Conservation (phyloP, 1,139 yeast species). For the Debaryomycetaceae sp. region DNA sequence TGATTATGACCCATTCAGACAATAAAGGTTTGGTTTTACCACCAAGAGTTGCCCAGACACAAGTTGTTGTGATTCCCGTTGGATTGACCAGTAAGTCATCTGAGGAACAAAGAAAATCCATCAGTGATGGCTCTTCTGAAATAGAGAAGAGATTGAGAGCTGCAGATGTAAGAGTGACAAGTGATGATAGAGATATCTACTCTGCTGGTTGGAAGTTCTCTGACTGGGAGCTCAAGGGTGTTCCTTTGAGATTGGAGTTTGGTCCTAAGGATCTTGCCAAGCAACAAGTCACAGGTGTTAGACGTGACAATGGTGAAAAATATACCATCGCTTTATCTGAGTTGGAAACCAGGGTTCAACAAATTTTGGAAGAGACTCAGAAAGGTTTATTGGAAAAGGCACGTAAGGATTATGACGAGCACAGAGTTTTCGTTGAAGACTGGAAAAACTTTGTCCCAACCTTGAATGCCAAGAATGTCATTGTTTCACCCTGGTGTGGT, state of each 20-base stretch:
- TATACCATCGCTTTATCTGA: slow-evolving; percentile 60
- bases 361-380: slow-evolving; percentile 79
- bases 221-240: slow-evolving; percentile 95
- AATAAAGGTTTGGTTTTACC: slow-evolving; percentile 98
- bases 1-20: slow-evolving; percentile 98
- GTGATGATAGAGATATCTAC: slow-evolving; percentile 91
- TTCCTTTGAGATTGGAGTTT: slow-evolving; percentile 87
- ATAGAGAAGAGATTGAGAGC: slow-evolving; percentile 57
- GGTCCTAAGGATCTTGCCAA: slow-evolving; percentile 94
- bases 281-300: slow-evolving; percentile 78
- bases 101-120: slow-evolving; percentile 66
- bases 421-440: slow-evolving; percentile 73
- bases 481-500: slow-evolving; percentile 98
- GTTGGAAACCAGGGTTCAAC: slow-evolving; percentile 66
- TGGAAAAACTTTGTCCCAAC: slow-evolving; percentile 94
- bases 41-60: slow-evolving; percentile 92
- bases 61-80: slow-evolving; percentile 90
- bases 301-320: slow-evolving; percentile 88
- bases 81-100: slow-evolving; percentile 89
- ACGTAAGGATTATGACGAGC: slow-evolving; percentile 75
- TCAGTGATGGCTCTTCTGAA: slow-evolving; percentile 65
- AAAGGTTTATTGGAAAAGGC: slow-evolving; percentile 71
- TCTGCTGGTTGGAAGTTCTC: slow-evolving; percentile 99
- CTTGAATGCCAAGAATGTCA: slow-evolving; percentile 85
- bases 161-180: slow-evolving; percentile 66